These are phyloP conservation scores for Phytophthora hybrid DNA, from an alignment of 352 stramenopile genomes.

Conservation along the genomic window DNA sequence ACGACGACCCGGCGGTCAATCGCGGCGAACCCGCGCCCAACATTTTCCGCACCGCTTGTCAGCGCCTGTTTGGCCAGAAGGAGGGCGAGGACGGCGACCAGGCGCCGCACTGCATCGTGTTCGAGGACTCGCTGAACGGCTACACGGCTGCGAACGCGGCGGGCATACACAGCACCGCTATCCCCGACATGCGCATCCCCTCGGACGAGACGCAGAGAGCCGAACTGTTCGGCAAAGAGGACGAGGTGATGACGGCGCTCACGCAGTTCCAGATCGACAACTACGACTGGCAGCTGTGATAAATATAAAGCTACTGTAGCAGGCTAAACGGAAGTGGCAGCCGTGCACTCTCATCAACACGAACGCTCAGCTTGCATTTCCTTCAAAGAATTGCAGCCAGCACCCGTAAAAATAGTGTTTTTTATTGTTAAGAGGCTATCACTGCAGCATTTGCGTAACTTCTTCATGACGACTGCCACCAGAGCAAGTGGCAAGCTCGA, in stretches of 20 bases:
- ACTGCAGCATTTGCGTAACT: neutral
- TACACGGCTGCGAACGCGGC: slow-evolving; percentile 70
- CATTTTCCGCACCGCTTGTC: slow-evolving; percentile 78
- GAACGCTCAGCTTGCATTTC: slow-evolving; percentile 22
- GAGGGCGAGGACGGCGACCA: slow-evolving; percentile 42
- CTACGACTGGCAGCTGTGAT: slow-evolving; percentile 59
- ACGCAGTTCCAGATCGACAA: slow-evolving; percentile 65
- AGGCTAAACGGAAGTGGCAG: no score
- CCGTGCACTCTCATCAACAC: slow-evolving; percentile 25
- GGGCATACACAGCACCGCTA: slow-evolving; percentile 73
- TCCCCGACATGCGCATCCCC: slow-evolving; percentile 79
- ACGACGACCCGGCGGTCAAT: slow-evolving; percentile 75
- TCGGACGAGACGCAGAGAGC: slow-evolving; percentile 49
- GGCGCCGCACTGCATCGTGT: slow-evolving; percentile 66
- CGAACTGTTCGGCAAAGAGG: slow-evolving; percentile 60
- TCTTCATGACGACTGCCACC: slow-evolving; percentile 17
- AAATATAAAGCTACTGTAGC: neutral
- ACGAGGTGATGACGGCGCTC: slow-evolving; percentile 72
- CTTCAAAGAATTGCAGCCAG: neutral
- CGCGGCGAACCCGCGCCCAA: slow-evolving; percentile 79
- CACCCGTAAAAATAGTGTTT: slow-evolving; percentile 30
- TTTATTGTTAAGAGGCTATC: neutral
- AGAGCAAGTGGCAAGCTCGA: slow-evolving; percentile 21
- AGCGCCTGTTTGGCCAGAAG: slow-evolving; percentile 57
- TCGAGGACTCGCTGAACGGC: slow-evolving; percentile 81